Base-by-base conservation (phyloP, 2,329 filamentous ascomycete genomes). In the Elsinoe batatas region DNA sequence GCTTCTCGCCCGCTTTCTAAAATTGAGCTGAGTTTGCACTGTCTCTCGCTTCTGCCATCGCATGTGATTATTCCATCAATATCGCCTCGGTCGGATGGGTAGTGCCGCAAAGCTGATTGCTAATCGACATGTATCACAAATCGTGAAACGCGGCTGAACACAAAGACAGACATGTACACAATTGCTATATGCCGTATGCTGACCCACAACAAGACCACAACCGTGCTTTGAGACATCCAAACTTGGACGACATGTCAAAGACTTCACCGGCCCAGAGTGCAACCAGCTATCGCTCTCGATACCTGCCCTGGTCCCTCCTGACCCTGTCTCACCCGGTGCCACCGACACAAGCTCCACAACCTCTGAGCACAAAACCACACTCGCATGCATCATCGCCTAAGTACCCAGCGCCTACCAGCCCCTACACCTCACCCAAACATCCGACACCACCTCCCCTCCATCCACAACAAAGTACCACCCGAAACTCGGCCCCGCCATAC, bases 381-480 rank as follows among this genome's bases (percentile, higher is more conserved):
- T 30, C 26, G 26, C 26, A 30, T 7, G 26, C 26, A 30, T 30
- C 20, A 49, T 26, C 12, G 30, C 12, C 15, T 53, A 6, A 42
- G 11, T 15, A 13, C 20, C 32, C 26, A 36, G 6, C 33, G 8
- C 26, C 17, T 68, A 88, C 85, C 85, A 88, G 0, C 85, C 85
- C 56, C 80, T 77, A 77, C 82, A 85, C 59, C 85, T 74, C 13
- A 79, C 72, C 86, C 87, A 91, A 18, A 91, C 78, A 73, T 91
- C 88, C n/a, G 60, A 57, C 36, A 87, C 74, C 58, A 88, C 76
- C 62, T 80, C 76, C 61, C 80, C 76, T 18, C 74, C 72, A 0
- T 91, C 87, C 1, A 91, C 81, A 33, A 91, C 72, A 17, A 89
- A 71, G 70, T 89, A 93, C 76, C 81, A 88, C 1, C 78, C 81